Conservation (phyloP, 1,284 basidiomycete genomes). For the Trichosporon inkin region DNA sequence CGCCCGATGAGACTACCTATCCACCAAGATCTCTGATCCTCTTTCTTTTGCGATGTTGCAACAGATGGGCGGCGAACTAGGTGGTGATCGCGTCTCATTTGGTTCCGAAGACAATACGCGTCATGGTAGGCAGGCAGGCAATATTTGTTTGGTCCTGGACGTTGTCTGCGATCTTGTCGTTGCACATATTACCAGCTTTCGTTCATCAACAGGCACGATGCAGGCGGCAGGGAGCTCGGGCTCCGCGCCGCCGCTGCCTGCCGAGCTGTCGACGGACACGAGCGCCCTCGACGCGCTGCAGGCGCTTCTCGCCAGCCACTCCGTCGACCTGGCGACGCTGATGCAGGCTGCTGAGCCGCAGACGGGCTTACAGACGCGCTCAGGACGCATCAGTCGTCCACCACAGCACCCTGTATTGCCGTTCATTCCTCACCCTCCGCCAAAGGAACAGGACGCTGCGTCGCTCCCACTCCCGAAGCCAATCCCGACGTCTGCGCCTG, state of each 20-base stretch:
- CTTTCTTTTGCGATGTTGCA: neutral
- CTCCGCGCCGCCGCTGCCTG: neutral
- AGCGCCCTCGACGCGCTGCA: neutral
- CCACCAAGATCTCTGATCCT: conserved; percentile 21
- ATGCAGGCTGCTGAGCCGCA: neutral
- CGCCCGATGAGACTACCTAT: conserved; percentile 15
- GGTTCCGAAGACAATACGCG: no score
- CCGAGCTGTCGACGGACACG: neutral
- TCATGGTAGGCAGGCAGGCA: no score
- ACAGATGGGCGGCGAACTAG: no score
- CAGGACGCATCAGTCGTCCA: neutral
- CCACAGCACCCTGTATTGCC: neutral
- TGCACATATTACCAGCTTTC: no score
- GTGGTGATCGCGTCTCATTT: no score
- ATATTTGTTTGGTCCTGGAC: no score
- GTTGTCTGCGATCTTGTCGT: no score
- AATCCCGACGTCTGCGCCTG: neutral
- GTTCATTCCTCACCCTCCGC: neutral
- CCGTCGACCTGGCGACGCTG: neutral
- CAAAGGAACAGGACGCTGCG: neutral
- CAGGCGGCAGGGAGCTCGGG: neutral
- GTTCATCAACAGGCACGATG: neutral
- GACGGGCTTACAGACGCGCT: neutral
- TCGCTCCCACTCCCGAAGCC: neutral
- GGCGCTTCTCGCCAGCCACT: neutral